Evolutionary conservation across 768 basidiomycete genomes (phyloP).

Genomic region (Amanita jacksonii): DNA sequence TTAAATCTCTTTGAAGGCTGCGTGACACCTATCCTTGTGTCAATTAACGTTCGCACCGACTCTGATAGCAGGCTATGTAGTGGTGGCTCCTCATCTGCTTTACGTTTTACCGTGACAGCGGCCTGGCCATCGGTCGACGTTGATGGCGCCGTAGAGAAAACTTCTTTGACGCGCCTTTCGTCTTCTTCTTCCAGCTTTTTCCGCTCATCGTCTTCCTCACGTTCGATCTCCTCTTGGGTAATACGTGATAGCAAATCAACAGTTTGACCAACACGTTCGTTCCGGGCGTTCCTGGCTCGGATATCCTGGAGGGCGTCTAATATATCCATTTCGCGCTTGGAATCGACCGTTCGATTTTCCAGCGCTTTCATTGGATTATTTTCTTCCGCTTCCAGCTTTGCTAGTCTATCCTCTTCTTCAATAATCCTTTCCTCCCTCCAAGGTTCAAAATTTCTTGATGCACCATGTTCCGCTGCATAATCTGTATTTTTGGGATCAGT

Average conservation of each 20-base stretch:
- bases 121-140: constrained; percentile 18
- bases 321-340: constrained; percentile 97
- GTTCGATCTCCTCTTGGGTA: constrained; percentile 59
- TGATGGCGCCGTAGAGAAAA: constrained; percentile 68
- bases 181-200: constrained; percentile 82
- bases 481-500: constrained; percentile 98
- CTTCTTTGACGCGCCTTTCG: constrained; percentile 77
- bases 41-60: constrained; percentile 49
- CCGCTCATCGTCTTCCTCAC: constrained; percentile 64
- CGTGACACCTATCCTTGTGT: constrained; percentile 33
- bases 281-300: constrained; percentile 75
- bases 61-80: constrained; percentile 61
- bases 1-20: constrained; percentile 51
- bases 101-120: constrained; percentile 74
- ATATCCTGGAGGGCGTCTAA: constrained; percentile 94
- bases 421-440: constrained; percentile 80
- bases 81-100: constrained; percentile 73
- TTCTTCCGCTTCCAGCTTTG: constrained; percentile 83
- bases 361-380: constrained; percentile 96
- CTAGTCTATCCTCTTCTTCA: constrained; percentile 78
- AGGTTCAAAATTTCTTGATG: constrained; percentile 95
- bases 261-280: constrained; percentile 74
- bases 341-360: constrained; percentile 87
- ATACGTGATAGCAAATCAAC: constrained; percentile 61
- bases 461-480: constrained; percentile 90